Evolutionary conservation across 169 alveolate genomes (phyloP), one percentile per base, ranked within the genome.

Genomic region (Plasmodium berghei): DNA sequence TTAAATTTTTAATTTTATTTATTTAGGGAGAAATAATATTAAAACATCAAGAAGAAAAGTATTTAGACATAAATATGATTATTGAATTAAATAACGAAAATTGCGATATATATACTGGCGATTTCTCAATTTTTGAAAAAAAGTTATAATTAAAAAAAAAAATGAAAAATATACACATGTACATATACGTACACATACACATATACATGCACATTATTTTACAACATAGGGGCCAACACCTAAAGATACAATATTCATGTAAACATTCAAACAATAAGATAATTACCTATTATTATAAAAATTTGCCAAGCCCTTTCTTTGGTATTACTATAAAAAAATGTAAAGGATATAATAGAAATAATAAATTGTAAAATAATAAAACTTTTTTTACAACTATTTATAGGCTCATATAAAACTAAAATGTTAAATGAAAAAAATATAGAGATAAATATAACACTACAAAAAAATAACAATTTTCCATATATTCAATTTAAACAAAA

Each of bases 21-120:
- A 2, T 73, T 14, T 54, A 73, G 87, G 87, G 87, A 12, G 87
- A 73, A 9, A 73, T 73, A 16, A 73, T 58, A 58, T 46, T 73
- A 48, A 61, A 26, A 45, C 40, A 71, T 16, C 58, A 55, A 0
- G 87, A 58, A 10, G 87, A 73, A n/a, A 58, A 63, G 24, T 73
- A 40, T 46, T 24, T 73, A 24, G 72, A 73, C 49, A 40, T 73
- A 14, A 71, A 73, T 49, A 42, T 73, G 87, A 24, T 24, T 26
- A 40, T 73, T 14, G 52, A 49, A 45, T 14, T 58, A 56, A 62
- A 73, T 24, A 46, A 24, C 48, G 45, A 73, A 6, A 14, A 18
- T 22, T 73, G 62, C 49, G 87, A 73, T 42, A 26, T 73, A 22
- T 73, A 73, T 48, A 72, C 45, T 16, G 71, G 28, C 18, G 62